Conservation (phyloP, 192 early-diverging fungal species). For the Mortierella hygrophila region DNA sequence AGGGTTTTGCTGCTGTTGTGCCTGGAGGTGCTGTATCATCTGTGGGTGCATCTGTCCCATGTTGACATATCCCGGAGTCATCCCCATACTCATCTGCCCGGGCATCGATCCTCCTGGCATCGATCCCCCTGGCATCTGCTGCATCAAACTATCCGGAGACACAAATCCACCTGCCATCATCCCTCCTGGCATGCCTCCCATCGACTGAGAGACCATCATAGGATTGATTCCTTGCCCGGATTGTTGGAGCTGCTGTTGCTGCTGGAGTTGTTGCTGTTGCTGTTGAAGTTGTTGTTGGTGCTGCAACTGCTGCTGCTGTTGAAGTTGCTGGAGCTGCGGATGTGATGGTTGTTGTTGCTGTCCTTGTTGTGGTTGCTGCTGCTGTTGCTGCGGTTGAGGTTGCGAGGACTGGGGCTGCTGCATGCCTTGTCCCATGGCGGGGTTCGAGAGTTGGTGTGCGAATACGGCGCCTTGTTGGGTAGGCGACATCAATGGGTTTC, state of each 20-base stretch:
- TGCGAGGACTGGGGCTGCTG: constrained; percentile 9
- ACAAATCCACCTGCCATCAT: constrained; percentile 50
- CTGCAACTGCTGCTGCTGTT: constrained; percentile 20
- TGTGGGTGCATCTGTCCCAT: constrained; percentile 48
- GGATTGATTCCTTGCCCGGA: constrained; percentile 30
- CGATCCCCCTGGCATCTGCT: constrained; percentile 28
- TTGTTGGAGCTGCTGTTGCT: constrained; percentile 12
- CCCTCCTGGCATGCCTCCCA: constrained; percentile 15
- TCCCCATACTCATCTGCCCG: constrained; percentile 38
- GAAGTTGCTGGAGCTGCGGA: constrained; percentile 10
- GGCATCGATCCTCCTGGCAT: constrained; percentile 30
- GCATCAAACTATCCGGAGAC: constrained; percentile 42
- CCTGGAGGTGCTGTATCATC: constrained; percentile 46
- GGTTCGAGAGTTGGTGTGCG: constrained; percentile 23
- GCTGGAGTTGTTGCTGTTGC: constrained; percentile 17
- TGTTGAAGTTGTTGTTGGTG: constrained; percentile 20
- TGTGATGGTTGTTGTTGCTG: constrained; percentile 16
- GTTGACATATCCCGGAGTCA: constrained; percentile 34
- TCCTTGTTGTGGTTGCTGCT: constrained; percentile 4
- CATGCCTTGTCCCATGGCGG: background rate
- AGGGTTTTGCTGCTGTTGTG: constrained; percentile 19
- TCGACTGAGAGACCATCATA: constrained; percentile 28
- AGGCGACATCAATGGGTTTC: constrained; percentile 41
- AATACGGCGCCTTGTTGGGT: constrained; percentile 29
- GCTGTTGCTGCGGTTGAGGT: constrained; percentile 29